These are phyloP conservation scores for Ophiostoma novo-ulmi DNA, from an alignment of 2,329 filamentous ascomycete species.

Conservation along the genomic window DNA sequence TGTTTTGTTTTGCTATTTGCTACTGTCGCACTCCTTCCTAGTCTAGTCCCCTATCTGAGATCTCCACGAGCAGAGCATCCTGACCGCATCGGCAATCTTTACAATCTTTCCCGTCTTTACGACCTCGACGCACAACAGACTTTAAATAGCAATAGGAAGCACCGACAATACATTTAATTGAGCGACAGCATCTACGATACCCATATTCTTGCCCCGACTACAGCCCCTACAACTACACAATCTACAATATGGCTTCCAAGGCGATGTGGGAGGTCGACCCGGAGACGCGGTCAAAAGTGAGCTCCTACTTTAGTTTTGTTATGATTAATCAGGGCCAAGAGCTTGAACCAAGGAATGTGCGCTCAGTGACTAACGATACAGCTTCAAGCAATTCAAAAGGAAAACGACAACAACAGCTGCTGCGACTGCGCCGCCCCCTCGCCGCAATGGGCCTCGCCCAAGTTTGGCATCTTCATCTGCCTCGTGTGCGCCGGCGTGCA, in stretches of 20 bases:
- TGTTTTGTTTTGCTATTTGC: not conserved
- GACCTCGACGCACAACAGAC: not conserved
- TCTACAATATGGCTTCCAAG: conserved; percentile 56
- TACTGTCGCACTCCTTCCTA: not conserved
- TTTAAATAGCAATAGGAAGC: not conserved
- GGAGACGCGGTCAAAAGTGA: conserved; percentile 90
- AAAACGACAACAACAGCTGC: conserved; percentile 81
- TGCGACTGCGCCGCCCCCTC: conserved; percentile 94
- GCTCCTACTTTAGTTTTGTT: conserved; percentile 21
- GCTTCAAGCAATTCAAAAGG: conserved; percentile 88
- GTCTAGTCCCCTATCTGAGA: not conserved
- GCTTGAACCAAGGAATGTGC: not conserved
- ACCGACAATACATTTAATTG: not conserved
- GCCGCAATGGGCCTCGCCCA: conserved; percentile 96
- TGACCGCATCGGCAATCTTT: not conserved
- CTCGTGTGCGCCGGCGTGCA: conserved; percentile 92
- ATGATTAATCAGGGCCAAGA: not conserved
- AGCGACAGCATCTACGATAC: not conserved
- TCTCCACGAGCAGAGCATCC: conserved; percentile 5
- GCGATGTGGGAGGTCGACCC: conserved; percentile 98
- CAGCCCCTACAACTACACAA: not conserved
- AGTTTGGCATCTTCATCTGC: conserved; percentile 98
- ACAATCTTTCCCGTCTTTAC: not conserved
- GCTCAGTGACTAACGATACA: conserved; percentile 36
- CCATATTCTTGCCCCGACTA: not conserved